Evolutionary conservation across 495 filamentous ascomycete species (phyloP).

Genomic region (Aspergillus cavernicola): DNA sequence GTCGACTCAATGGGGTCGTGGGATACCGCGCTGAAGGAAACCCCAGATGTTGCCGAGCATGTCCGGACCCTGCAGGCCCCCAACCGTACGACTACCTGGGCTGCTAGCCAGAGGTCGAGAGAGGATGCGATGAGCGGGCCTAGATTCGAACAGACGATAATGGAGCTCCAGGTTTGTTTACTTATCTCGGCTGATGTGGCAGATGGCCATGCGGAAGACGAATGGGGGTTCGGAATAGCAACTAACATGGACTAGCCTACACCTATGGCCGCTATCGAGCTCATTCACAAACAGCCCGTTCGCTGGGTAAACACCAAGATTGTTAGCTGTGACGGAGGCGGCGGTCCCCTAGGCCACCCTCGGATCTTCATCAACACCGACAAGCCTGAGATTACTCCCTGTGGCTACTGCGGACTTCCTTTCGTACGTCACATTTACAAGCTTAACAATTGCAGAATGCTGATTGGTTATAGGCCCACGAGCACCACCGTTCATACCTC

Average conservation of each 20-base stretch:
- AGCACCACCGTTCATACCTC: slow-evolving; percentile 77
- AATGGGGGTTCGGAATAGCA: not conserved
- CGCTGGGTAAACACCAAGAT: slow-evolving; percentile 78
- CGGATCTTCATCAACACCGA: slow-evolving; percentile 96
- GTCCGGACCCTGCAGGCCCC: slow-evolving; percentile 72
- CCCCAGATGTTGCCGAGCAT: slow-evolving; percentile 56
- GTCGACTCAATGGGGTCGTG: slow-evolving; percentile 42
- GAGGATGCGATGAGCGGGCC: slow-evolving; percentile 84
- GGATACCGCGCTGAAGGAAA: slow-evolving; percentile 52
- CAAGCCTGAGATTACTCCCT: slow-evolving; percentile 87
- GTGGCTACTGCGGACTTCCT: slow-evolving; percentile 92
- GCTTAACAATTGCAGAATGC: not conserved
- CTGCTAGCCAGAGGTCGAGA: slow-evolving; percentile 74
- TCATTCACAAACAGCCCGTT: slow-evolving; percentile 95
- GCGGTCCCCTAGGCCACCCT: slow-evolving; percentile 87
- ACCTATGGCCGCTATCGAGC: slow-evolving; percentile 83
- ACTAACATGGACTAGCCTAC: slow-evolving; percentile 57
- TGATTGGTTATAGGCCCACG: slow-evolving; percentile 63
- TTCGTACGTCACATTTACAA: slow-evolving; percentile 60
- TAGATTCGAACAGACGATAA: slow-evolving; percentile 93
- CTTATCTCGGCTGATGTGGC: not conserved
- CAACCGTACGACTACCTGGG: slow-evolving; percentile 79
- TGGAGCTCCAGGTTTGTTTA: slow-evolving; percentile 75
- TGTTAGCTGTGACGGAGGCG: slow-evolving; percentile 90
- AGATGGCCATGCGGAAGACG: not conserved